Base-by-base conservation (phyloP, 2,329 filamentous ascomycete species). In the Didymella glomerata region DNA sequence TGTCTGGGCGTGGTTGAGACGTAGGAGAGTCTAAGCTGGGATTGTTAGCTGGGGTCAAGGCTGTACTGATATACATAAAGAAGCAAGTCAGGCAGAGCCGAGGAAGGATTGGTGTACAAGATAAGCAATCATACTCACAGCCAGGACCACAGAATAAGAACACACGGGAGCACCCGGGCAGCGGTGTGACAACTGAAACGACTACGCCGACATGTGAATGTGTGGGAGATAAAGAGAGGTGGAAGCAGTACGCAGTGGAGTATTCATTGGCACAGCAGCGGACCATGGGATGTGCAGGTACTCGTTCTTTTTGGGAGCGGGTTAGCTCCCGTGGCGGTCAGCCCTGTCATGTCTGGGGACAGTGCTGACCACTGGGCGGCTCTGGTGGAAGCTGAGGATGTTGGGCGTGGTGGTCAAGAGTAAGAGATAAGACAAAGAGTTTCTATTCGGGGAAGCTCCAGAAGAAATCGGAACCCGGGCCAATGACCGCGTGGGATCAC, bases 311-410 rank as follows among this genome's bases (percentile, higher is more conserved):
- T 74, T 65, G 68, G 65, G 62, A 60, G 64, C 58, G 60, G 64
- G 57, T 68, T 74, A 75, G 73, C 70, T 71, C 72, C 64, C 66
- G 71, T 68, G 64, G 63, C 60, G 67, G 67, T 49, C 66, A 69
- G 64, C 62, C 67, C 64, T 68, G 67, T 63, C 62, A 68, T 69
- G 53, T 42, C 54, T 61, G 61, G 62, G 63, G 60, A 61, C 45
- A 45, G 57, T 56, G 61, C 58, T 65, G 62, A 63, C 60, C 54
- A 54, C 54, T 58, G 55, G 64, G 52, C 62, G 65, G 57, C 53
- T 55, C 59, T 60, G 58, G 27, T 56, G 60, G 45, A 61, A 63
- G 63, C 61, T 69, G 67, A 61, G 60, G 48, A 50, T 48, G 57
- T 54, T 54, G 48, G 54, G 54, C 51, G 54, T 61, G 58, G 53